These are phyloP conservation scores for Suillus bovinus DNA, from an alignment of 768 basidiomycete genomes.

Conservation along the genomic window DNA sequence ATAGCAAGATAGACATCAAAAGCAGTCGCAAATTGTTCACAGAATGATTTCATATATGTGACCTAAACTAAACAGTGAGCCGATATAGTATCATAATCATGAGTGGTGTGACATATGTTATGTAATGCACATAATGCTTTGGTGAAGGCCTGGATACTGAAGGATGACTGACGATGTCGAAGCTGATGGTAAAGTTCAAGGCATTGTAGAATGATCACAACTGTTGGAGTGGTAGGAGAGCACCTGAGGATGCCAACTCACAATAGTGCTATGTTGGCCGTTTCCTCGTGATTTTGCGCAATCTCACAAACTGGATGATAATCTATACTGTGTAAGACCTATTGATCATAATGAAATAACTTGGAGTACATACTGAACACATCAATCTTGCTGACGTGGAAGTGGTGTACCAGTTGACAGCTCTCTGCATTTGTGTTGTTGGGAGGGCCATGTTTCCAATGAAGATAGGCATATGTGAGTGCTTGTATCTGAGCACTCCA, in stretches of 20 bases:
- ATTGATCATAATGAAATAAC: background rate
- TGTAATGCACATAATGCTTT: background rate
- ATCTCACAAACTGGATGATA: background rate
- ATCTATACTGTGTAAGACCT: background rate
- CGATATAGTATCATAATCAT: no score
- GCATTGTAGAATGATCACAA: no score
- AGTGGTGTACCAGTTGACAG: background rate
- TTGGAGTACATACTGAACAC: background rate
- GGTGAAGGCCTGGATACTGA: background rate
- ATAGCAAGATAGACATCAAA: background rate
- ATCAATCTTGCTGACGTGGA: background rate
- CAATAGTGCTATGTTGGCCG: no score
- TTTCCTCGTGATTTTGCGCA: no score
- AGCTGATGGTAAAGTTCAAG: background rate
- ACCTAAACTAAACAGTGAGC: no score
- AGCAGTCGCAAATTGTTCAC: background rate
- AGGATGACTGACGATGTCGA: background rate
- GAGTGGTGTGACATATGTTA: background rate
- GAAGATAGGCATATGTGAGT: no score
- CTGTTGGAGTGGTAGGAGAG: no score
- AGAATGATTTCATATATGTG: background rate
- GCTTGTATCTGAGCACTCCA: no score
- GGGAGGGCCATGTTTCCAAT: no score
- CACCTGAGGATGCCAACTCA: no score
- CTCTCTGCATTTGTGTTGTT: background rate